These are phyloP conservation scores for Rhodotorula sp. DNA, from an alignment of 1,284 basidiomycete species.

Conservation along the genomic window DNA sequence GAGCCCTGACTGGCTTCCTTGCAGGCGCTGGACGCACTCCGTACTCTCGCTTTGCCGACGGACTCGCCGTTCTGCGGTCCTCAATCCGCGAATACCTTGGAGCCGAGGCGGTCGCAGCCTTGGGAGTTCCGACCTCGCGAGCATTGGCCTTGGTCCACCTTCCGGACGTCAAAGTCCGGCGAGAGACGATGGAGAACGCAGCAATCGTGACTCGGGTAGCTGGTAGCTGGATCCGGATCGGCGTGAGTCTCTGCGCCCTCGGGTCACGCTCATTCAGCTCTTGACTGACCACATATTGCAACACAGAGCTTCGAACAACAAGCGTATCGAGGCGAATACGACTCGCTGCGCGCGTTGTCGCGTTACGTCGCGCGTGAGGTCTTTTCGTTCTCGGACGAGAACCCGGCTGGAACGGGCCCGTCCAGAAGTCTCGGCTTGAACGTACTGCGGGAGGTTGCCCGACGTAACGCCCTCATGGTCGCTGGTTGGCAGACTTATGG, in stretches of 20 bases:
- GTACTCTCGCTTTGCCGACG: slow-evolving; percentile 86
- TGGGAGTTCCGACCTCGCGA: slow-evolving; percentile 83
- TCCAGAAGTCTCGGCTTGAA: slow-evolving; percentile 49
- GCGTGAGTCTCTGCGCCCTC: slow-evolving; percentile 48
- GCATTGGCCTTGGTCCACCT: slow-evolving; percentile 77
- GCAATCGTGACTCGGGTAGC: slow-evolving; percentile 80
- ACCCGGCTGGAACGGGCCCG: neutral
- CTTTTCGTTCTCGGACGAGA: slow-evolving; percentile 44
- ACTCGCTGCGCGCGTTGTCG: slow-evolving; percentile 64
- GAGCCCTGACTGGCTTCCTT: neutral
- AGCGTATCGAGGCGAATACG: slow-evolving; percentile 64
- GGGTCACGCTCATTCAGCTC: neutral
- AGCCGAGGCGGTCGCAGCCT: slow-evolving; percentile 73
- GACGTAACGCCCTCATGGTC: slow-evolving; percentile 82
- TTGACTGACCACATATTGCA: neutral
- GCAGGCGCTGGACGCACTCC: slow-evolving; percentile 84
- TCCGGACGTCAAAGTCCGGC: slow-evolving; percentile 68
- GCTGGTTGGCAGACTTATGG: slow-evolving; percentile 76
- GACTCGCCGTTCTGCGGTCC: slow-evolving; percentile 84
- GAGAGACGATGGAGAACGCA: slow-evolving; percentile 76
- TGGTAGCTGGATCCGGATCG: slow-evolving; percentile 87
- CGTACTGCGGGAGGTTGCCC: slow-evolving; percentile 72
- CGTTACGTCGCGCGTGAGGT: slow-evolving; percentile 64
- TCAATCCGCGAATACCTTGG: slow-evolving; percentile 77
- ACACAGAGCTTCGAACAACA: slow-evolving; percentile 42